Conservation (phyloP, 2,329 filamentous ascomycete species). For the Xylariaceae sp. region DNA sequence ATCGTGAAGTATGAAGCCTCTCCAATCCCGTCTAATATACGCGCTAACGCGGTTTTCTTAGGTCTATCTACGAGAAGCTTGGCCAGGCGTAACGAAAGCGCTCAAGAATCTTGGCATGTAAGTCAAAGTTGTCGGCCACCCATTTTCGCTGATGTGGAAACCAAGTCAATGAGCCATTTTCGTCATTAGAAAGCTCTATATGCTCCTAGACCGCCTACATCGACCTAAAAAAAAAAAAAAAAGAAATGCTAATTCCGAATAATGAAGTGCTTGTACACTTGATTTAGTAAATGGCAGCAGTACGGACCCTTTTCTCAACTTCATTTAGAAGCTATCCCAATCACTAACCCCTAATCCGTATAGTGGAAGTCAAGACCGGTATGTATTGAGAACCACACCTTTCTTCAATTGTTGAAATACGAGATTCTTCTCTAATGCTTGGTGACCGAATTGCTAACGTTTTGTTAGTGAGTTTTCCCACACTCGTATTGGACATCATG, state of each 20-base stretch:
- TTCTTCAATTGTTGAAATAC: neutral
- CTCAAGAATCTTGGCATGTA: slow-evolving; percentile 78
- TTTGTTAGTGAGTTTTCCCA: slow-evolving; percentile 8
- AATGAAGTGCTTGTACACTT: slow-evolving; percentile 63
- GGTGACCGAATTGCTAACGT: slow-evolving; percentile 3
- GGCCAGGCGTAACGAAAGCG: slow-evolving; percentile 82
- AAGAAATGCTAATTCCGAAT: slow-evolving; percentile 5
- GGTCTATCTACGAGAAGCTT: slow-evolving; percentile 60
- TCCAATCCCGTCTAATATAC: neutral
- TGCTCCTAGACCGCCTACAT: neutral
- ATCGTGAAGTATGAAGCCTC: slow-evolving; percentile 74
- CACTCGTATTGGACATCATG: neutral
- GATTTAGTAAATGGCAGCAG: slow-evolving; percentile 78
- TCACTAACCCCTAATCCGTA: slow-evolving; percentile 4
- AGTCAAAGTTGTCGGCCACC: neutral
- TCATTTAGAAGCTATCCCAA: neutral
- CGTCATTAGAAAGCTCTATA: neutral
- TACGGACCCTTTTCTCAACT: neutral
- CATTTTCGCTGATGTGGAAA: neutral
- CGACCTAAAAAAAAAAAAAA: neutral
- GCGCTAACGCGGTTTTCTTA: neutral
- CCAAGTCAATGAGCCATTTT: neutral
- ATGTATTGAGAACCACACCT: neutral
- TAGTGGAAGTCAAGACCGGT: slow-evolving; percentile 17
- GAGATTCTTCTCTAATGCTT: neutral